phyloP scores from a whole-genome alignment of 139 green algal genomes.

The Chlamydomonas sp. region DNA sequence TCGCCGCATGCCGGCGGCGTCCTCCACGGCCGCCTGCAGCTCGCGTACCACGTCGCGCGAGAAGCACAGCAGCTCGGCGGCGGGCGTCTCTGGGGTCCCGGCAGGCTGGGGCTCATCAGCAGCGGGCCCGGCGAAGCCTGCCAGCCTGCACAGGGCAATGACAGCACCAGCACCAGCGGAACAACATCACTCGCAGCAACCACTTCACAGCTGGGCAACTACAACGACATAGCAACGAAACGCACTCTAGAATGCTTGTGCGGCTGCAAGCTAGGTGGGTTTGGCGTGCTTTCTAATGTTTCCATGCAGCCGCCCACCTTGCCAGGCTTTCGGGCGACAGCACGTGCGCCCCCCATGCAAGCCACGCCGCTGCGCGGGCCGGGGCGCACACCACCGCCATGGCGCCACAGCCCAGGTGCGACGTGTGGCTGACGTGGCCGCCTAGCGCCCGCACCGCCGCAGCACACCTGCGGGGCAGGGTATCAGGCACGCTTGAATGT shows the following conservation, averaged over 20 bases:
- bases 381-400: slow-evolving; percentile 27
- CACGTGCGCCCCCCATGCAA: slow-evolving; percentile 29
- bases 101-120: neutral
- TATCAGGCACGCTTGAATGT: too few species aligned
- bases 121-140: neutral
- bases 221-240: too few species aligned
- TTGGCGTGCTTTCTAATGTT: neutral
- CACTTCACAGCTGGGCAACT: too few species aligned
- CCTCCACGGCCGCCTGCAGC: neutral
- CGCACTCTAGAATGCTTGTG: too few species aligned
- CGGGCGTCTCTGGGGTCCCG: neutral
- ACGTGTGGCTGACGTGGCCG: slow-evolving; percentile 19
- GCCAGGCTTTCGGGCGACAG: slow-evolving; percentile 4
- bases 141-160: neutral
- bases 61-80: slow-evolving; percentile 8
- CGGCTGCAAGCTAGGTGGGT: too few species aligned
- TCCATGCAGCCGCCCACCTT: neutral
- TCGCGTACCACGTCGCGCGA: neutral
- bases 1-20: neutral
- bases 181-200: neutral
- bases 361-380: neutral
- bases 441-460: slow-evolving; percentile 17
- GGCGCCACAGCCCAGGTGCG: slow-evolving; percentile 16
- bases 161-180: neutral
- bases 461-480: neutral